phyloP scores from a whole-genome alignment of 805 yeast genomes.

The Myxozyma sirexii region DNA sequence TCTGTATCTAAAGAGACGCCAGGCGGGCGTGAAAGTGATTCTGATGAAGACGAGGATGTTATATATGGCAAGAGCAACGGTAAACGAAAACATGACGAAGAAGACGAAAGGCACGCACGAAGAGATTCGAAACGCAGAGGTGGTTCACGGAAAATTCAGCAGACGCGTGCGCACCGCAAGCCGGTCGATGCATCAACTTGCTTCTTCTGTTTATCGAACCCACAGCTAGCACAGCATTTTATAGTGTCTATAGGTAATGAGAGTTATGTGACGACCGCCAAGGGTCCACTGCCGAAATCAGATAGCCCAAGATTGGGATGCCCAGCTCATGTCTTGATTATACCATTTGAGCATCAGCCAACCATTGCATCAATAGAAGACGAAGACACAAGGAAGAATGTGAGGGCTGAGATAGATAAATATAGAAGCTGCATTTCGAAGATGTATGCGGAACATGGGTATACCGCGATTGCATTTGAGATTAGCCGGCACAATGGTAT shows the following conservation, averaged over 20 bases:
- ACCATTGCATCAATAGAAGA: constrained; percentile 41
- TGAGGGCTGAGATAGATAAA: constrained; percentile 47
- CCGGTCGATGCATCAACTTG: constrained; percentile 47
- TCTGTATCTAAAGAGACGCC: not conserved
- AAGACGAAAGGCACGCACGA: not conserved
- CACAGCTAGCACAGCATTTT: constrained; percentile 77
- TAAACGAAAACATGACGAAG: constrained; percentile 11
- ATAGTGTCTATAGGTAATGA: constrained; percentile 70
- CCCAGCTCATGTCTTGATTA: constrained; percentile 79
- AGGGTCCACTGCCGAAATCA: constrained; percentile 69
- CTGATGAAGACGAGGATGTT: constrained; percentile 8
- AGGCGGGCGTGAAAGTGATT: not conserved
- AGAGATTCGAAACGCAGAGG: constrained; percentile 7
- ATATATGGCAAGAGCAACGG: constrained; percentile 14
- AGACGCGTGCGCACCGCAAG: constrained; percentile 16
- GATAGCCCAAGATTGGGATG: constrained; percentile 51
- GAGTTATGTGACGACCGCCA: constrained; percentile 74
- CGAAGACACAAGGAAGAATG: constrained; percentile 39
- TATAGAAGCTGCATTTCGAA: constrained; percentile 33
- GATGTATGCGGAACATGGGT: constrained; percentile 51
- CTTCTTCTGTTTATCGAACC: constrained; percentile 82
- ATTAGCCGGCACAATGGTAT: constrained; percentile 64
- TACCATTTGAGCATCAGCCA: constrained; percentile 77
- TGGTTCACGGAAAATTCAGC: constrained; percentile 25
- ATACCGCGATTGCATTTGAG: constrained; percentile 67